A percentile compares a stretch with the other conserved stretches of the same genome.
Evolutionary conservation across 1,139 yeast genomes (phyloP).

Genomic region (Pichia sp.): DNA sequence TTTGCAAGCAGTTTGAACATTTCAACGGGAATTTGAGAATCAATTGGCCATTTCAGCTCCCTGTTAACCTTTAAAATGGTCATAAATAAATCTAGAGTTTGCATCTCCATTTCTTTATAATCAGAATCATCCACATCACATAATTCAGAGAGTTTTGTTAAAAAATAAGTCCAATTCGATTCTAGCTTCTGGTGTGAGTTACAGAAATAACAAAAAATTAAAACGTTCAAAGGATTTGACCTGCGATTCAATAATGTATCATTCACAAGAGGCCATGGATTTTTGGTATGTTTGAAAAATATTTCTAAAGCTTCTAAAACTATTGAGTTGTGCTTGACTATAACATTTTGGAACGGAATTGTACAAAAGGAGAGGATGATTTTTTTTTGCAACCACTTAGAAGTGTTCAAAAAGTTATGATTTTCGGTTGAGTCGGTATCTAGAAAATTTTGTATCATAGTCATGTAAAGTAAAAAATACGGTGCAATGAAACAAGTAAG

Average conservation of each 20-base stretch:
- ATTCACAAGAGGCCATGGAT: constrained; percentile 21
- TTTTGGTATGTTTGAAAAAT: constrained; percentile 12
- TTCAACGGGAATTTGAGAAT: constrained; percentile 21
- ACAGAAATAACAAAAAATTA: constrained; percentile 18
- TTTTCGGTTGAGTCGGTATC: constrained; percentile 7
- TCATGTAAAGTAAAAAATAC: constrained; percentile 15
- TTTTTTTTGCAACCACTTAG: constrained; percentile 11
- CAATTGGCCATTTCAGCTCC: constrained; percentile 22
- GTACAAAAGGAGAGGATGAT: constrained; percentile 15
- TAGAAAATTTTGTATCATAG: constrained; percentile 13
- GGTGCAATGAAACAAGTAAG: constrained; percentile 16
- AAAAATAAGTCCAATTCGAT: constrained; percentile 21
- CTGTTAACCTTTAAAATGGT: constrained; percentile 15
- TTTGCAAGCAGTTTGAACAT: constrained; percentile 22
- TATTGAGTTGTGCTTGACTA: constrained; percentile 4
- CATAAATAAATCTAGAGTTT: constrained; percentile 7
- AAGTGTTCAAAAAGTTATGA: constrained; percentile 6
- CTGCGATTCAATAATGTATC: constrained; percentile 4
- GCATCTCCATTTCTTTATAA: constrained; percentile 1
- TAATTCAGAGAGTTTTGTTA: constrained; percentile 4
- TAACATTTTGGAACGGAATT: constrained; percentile 12
- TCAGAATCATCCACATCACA: constrained; percentile 9
- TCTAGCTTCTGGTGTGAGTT: constrained; percentile 15
- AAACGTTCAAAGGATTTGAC: constrained; percentile 12
- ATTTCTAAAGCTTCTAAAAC: constrained; percentile 18